Percentiles rank a stretch among this genome's conserved stretches.
Conservation (phyloP, 495 filamentous ascomycete species). For the Penicillium malachiteum region DNA sequence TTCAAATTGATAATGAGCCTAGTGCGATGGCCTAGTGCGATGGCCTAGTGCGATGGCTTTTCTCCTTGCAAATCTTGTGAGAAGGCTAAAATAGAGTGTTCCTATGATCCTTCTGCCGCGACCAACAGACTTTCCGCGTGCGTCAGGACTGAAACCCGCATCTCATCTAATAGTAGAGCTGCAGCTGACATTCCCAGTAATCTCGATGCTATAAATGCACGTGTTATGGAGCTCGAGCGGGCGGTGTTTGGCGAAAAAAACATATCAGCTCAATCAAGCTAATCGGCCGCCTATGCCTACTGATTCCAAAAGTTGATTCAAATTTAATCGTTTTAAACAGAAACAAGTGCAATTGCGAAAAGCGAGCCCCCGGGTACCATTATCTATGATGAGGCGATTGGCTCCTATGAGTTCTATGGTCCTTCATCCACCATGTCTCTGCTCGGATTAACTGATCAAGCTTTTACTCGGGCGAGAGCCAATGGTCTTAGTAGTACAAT, state of each 20-base stretch:
- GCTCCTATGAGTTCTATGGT: conserved; percentile 3
- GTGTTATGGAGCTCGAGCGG: conserved; percentile 12
- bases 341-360: background rate
- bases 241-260: conserved; percentile 14
- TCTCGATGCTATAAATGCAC: conserved; percentile 13
- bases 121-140: conserved; percentile 6
- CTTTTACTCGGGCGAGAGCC: background rate
- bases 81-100: conserved; percentile 6
- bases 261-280: background rate
- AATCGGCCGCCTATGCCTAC: background rate
- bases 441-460: background rate
- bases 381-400: background rate
- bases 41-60: conserved; percentile 11
- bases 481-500: background rate
- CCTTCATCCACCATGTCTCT: conserved; percentile 5
- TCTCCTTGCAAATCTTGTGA: conserved; percentile 14
- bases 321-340: background rate
- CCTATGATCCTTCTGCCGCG: conserved; percentile 11
- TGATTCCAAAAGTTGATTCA: background rate
- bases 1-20: background rate
- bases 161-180: background rate
- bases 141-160: background rate
- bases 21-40: conserved; percentile 17
- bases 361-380: background rate
- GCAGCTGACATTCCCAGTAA: background rate